Evolutionary conservation across 139 green algal species (phyloP), one percentile per base, ranked within the genome.

Genomic region (Chlamydomonas sp.): DNA sequence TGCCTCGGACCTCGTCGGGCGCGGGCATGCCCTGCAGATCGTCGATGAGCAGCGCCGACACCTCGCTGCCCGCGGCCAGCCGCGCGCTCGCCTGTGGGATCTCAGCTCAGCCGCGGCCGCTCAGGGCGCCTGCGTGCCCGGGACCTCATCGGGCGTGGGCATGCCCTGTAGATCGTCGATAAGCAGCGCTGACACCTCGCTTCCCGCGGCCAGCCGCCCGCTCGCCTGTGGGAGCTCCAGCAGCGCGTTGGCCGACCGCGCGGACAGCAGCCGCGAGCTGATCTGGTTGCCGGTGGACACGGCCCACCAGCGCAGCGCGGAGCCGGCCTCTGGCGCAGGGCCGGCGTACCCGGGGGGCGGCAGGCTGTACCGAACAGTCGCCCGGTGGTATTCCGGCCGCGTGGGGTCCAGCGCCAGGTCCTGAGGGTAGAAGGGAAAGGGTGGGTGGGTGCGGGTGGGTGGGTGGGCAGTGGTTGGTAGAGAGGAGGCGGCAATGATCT

Each of bases 321-420:
- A n/a, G n/a, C n/a, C n/a, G n/a, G n/a, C n/a, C n/a, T n/a, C n/a
- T n/a, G n/a, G n/a, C n/a, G n/a, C n/a, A n/a, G n/a, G n/a, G n/a
- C n/a, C n/a, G n/a, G n/a, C n/a, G n/a, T n/a, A n/a, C n/a, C n/a
- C n/a, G n/a, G n/a, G n/a, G 39, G 39, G 39, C 10, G 39, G 39
- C 39, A 50, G 39, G 66, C 81, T 71, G 39, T 69, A 87, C 34
- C 69, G 60, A 26, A 96, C 76, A 0, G 85, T 82, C 3, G 77
- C 86, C 4, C 94, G 73, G 77, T 97, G 91, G 80, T 97, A 99
- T 81, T 99, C 95, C 2, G 94, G 93, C n/a, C 95, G 72, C 73
- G 92, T 86, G 0, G 82, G 85, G 80, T 99, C 95, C 60, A 97
- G 78, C 67, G 80, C 86, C n/a, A 96, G 69, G 28, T 72, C 33